A percentile compares a stretch with the other conserved stretches of the same genome.
phyloP scores from a whole-genome alignment of 805 yeast species.

The Wickerhamomyces bisporus region DNA sequence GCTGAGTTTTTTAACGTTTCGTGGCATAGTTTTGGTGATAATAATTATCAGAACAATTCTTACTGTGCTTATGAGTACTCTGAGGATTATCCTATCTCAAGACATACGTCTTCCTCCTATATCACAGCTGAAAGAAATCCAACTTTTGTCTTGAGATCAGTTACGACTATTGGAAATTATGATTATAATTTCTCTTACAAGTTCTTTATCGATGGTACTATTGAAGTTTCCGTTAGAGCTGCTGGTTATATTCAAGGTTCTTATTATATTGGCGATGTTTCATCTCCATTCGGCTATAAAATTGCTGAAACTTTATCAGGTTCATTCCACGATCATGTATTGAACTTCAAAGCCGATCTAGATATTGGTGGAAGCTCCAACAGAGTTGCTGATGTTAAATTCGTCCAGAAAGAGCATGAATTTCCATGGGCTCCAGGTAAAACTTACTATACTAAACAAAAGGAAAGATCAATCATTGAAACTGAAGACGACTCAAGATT shows the following conservation, averaged over 20 bases:
- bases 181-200: slow-evolving; percentile 23
- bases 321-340: slow-evolving; percentile 26
- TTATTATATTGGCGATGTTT: slow-evolving; percentile 17
- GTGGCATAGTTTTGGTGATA: slow-evolving; percentile 22
- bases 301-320: slow-evolving; percentile 23
- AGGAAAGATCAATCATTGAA: slow-evolving; percentile 11
- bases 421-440: slow-evolving; percentile 25
- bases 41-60: slow-evolving; percentile 22
- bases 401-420: slow-evolving; percentile 12
- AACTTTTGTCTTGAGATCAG: slow-evolving; percentile 20
- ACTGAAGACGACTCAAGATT: slow-evolving; percentile 14
- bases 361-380: slow-evolving; percentile 25
- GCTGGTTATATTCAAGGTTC: slow-evolving; percentile 28
- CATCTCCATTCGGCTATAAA: slow-evolving; percentile 19
- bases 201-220: slow-evolving; percentile 23
- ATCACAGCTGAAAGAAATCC: slow-evolving; percentile 21
- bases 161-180: slow-evolving; percentile 23
- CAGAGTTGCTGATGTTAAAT: slow-evolving; percentile 13
- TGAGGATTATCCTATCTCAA: slow-evolving; percentile 21
- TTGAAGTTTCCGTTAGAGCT: slow-evolving; percentile 25
- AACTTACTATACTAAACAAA: slow-evolving; percentile 15
- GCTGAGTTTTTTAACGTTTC: slow-evolving; percentile 25
- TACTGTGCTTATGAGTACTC: slow-evolving; percentile 22
- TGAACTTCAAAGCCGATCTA: slow-evolving; percentile 24
- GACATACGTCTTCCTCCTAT: slow-evolving; percentile 18